Base-by-base conservation (phyloP, 345 rosid species). In the Pistacia integerrima region DNA sequence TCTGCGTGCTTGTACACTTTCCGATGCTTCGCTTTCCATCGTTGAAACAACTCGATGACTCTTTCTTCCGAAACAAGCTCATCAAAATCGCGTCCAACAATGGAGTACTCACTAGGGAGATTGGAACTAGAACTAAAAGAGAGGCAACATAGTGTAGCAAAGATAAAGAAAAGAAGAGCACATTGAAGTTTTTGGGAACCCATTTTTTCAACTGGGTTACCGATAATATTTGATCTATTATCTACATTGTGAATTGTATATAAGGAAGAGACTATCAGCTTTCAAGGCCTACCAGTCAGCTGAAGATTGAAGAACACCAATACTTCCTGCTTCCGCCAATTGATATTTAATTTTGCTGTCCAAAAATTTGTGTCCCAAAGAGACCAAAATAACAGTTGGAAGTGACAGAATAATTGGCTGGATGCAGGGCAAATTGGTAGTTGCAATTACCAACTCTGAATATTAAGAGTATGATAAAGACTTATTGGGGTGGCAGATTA, bases 21-120 rank as follows among this genome's bases (percentile, higher is more conserved):
- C 35, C 74, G n/a, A 65, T 90, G 87, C 84, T 84, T 84, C 44
- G 60, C 80, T 76, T 78, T 84, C 94, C 94, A 90, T 30, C 58
- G 66, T 54, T 76, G 80, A 74, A 90, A 90, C 22, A 90, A 75
- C 70, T 88, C 87, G n/a, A 79, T 30, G 49, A 83, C 75, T 10
- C 81, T 61, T 64, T 86, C 87, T 59, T 90, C 90, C 1, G 91
- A 79, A 5, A 80, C 70, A 8, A 81, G 54, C 61, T 79, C 86
- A 20, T 80, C 79, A 0, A 54, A 51, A 58, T 84, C 79, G 38
- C 74, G 75, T 25, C 78, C 84, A 25, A 87, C 69, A 55, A 88
- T 83, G 18, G 94, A 86, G 84, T 85, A 87, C 35, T 85, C 74
- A 59, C 70, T 65, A 0, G 89, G 87, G 46, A 82, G 87, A 41